phyloP scores from a whole-genome alignment of 805 yeast species.

The Myxozyma vanderwaltii region DNA sequence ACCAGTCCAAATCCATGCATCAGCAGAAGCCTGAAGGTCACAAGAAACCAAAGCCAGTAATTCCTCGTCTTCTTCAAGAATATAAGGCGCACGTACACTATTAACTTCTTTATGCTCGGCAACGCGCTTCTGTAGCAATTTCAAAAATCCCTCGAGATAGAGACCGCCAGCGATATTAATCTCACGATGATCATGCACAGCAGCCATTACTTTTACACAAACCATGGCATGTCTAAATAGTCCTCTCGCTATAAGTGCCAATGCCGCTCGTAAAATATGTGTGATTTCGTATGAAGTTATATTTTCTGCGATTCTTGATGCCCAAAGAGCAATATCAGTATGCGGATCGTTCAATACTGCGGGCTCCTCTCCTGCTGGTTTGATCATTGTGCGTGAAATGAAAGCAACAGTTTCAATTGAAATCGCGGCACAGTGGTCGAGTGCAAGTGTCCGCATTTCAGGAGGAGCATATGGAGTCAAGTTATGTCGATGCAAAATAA shows the following conservation, averaged over 20 bases:
- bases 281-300: conserved; percentile 14
- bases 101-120: not conserved
- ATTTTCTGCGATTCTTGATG: conserved; percentile 11
- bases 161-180: conserved; percentile 26
- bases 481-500: conserved; percentile 30
- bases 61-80: conserved; percentile 26
- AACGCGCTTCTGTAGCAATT: conserved; percentile 5
- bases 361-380: conserved; percentile 3
- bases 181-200: conserved; percentile 30
- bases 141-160: conserved; percentile 23
- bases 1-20: conserved; percentile 27
- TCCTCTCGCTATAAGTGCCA: conserved; percentile 25
- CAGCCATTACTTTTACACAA: conserved; percentile 25
- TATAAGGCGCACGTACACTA: conserved; percentile 4
- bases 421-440: conserved; percentile 24
- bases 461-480: conserved; percentile 25
- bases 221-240: conserved; percentile 26
- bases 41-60: conserved; percentile 43
- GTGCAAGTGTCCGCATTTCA: conserved; percentile 24
- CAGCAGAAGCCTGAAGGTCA: conserved; percentile 44
- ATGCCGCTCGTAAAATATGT: conserved; percentile 25
- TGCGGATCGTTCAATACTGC: not conserved
- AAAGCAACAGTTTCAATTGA: conserved; percentile 27
- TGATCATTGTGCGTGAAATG: conserved; percentile 23
- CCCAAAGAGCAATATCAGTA: conserved; percentile 18